Evolutionary conservation across 306 rosid species (phyloP), one percentile per base, ranked within the genome.

Genomic region (Vigna nakashimae): DNA sequence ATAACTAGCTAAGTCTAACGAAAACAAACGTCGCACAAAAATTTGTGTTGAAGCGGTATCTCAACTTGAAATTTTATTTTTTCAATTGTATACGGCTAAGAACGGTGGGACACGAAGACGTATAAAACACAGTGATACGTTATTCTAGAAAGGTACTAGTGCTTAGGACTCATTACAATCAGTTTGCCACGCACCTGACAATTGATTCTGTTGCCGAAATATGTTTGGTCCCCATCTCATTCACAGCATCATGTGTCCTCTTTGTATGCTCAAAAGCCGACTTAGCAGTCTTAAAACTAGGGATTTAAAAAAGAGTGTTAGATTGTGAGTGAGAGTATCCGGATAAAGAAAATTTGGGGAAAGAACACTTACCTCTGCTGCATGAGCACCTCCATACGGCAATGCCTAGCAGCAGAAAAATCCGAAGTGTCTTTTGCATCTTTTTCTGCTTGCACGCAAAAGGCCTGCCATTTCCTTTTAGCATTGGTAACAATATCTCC

Each of bases 391-490:
- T 93, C 97, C 91, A 92, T 86, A 17, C 93, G 96, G 67, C 98
- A 92, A 85, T 96, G 98, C 80, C 93, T 92, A 9, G 92, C 91
- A 3, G 97, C 96, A 73, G 97, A 88, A 83, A 88, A 90, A 68
- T 91, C 98, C 69, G 88, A 94, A 38, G 83, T 84, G 34, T 90
- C 98, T 72, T 77, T 92, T 5, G 87, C 84, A 50, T 90, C 96
- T 48, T 83, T 88, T 73, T 91, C 98, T 17, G 97, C 95, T 69
- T 91, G 90, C 26, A 57, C n/a, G 55, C 90, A 86, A 77, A 87
- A 95, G 26, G 89, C 78, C 69, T 88, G 88, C 99, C 99, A 95
- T 84, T 95, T 95, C 62, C 99, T 86, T 82, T 95, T 95, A 6
- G 98, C 96, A 68, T 86, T 84, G 22, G 81, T 82, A 52, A 89